Evolutionary conservation across 2,329 filamentous ascomycete species (phyloP).

Genomic region (Arachnopeziza araneosa): DNA sequence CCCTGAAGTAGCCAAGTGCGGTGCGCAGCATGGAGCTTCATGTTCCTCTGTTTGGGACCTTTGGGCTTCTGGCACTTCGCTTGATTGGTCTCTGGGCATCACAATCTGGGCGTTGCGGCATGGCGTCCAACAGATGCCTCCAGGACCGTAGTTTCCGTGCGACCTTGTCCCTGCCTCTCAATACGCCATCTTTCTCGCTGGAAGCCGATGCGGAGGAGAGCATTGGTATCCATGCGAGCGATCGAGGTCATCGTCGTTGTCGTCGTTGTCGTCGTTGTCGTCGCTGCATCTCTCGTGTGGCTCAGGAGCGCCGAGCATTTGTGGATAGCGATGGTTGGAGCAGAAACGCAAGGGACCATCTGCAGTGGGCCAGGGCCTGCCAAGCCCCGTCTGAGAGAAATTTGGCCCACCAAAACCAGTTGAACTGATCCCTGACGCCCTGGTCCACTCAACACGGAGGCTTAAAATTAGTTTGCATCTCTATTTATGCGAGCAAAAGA

Average conservation of each 20-base stretch:
- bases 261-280: background rate
- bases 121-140: background rate
- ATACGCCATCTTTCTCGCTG: background rate
- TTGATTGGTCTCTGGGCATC: background rate
- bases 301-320: background rate
- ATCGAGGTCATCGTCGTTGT: background rate
- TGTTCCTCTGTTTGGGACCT: too few relatives aligned
- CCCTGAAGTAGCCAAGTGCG: background rate
- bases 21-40: too few relatives aligned
- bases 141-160: background rate
- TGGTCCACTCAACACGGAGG: background rate
- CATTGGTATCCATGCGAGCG: background rate
- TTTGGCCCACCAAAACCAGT: background rate
- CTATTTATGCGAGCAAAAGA: background rate
- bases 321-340: background rate
- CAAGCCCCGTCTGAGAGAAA: background rate
- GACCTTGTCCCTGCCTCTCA: background rate
- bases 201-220: background rate
- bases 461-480: background rate
- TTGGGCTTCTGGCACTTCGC: too few relatives aligned
- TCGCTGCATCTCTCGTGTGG: background rate
- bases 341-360: background rate
- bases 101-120: background rate
- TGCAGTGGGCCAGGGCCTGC: too few relatives aligned
- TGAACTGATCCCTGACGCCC: background rate